Evolutionary conservation across 768 basidiomycete species (phyloP).

Genomic region (Rhizopogon sp.): DNA sequence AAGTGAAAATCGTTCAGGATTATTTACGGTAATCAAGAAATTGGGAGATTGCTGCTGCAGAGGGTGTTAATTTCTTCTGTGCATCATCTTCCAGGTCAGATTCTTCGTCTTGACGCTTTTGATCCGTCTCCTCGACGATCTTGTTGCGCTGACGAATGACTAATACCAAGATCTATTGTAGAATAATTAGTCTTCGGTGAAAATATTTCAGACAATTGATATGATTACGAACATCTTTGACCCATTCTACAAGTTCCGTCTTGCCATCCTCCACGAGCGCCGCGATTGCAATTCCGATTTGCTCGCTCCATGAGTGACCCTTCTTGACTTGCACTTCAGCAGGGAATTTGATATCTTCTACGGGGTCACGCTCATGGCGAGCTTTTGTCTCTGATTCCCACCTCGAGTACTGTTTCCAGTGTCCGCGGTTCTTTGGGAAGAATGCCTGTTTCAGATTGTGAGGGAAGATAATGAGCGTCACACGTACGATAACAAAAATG

Average conservation of each 20-base stretch:
- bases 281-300: slow-evolving; percentile 82
- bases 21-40: slow-evolving; percentile 73
- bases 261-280: slow-evolving; percentile 65
- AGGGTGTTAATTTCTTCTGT: slow-evolving; percentile 37
- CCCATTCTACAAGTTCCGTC: slow-evolving; percentile 68
- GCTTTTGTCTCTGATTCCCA: slow-evolving; percentile 55
- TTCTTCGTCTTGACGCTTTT: slow-evolving; percentile 32
- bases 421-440: slow-evolving; percentile 83
- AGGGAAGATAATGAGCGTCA: slow-evolving; percentile 11
- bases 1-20: neutral
- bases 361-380: slow-evolving; percentile 24
- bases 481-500: slow-evolving; percentile 19
- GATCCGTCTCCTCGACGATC: slow-evolving; percentile 60
- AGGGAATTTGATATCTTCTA: slow-evolving; percentile 39
- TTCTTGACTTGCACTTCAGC: slow-evolving; percentile 80
- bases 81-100: slow-evolving; percentile 26
- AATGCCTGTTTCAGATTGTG: slow-evolving; percentile 50
- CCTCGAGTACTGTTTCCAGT: slow-evolving; percentile 84
- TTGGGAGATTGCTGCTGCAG: slow-evolving; percentile 63
- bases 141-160: slow-evolving; percentile 56
- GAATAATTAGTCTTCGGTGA: slow-evolving; percentile 12
- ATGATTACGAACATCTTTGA: slow-evolving; percentile 62
- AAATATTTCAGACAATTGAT: neutral
- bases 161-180: slow-evolving; percentile 50
- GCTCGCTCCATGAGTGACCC: slow-evolving; percentile 84